Evolutionary conservation across 257 asterid species (phyloP).

Genomic region (Mitragyna speciosa): DNA sequence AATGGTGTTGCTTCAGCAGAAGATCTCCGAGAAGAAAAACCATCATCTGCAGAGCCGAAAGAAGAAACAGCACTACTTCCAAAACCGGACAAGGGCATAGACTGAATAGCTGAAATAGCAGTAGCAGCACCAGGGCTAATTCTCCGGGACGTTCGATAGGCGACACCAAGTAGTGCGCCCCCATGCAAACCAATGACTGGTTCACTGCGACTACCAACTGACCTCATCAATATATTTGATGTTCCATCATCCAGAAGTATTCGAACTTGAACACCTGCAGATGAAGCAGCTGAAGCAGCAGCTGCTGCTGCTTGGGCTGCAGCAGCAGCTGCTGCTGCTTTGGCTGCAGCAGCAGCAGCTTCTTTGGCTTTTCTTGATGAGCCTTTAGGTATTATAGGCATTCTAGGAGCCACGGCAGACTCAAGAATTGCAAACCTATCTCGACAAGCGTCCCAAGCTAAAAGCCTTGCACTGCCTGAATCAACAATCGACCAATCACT

Average conservation of each 20-base stretch:
- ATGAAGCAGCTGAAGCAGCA: constrained; percentile 88
- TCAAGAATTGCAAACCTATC: constrained; percentile 93
- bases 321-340: constrained; percentile 92
- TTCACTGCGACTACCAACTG: constrained; percentile 91
- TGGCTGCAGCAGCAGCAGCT: constrained; percentile 96
- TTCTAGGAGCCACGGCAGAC: constrained; percentile 80
- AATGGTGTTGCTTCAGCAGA: constrained; percentile 74
- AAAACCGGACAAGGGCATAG: constrained; percentile 89
- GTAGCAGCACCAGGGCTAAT: constrained; percentile 76
- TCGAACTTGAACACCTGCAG: constrained; percentile 95
- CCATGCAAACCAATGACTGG: constrained; percentile 92
- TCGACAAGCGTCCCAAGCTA: constrained; percentile 95
- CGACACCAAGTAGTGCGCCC: constrained; percentile 91
- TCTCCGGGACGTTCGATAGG: constrained; percentile 92
- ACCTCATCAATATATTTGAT: constrained; percentile 89
- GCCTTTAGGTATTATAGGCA: constrained; percentile 88
- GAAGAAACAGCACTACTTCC: constrained; percentile 65
- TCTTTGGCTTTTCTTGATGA: constrained; percentile 94
- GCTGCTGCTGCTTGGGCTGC: constrained; percentile 87
- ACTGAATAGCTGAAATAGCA: constrained; percentile 80
- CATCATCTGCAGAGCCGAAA: constrained; percentile 72
- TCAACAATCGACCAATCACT: constrained; percentile 97
- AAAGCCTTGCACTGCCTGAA: constrained; percentile 97
- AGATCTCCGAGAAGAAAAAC: constrained; percentile 60
- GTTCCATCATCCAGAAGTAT: constrained; percentile 95